phyloP scores from a whole-genome alignment of 192 early-diverging fungal species.

The Backusella morwellensis region DNA sequence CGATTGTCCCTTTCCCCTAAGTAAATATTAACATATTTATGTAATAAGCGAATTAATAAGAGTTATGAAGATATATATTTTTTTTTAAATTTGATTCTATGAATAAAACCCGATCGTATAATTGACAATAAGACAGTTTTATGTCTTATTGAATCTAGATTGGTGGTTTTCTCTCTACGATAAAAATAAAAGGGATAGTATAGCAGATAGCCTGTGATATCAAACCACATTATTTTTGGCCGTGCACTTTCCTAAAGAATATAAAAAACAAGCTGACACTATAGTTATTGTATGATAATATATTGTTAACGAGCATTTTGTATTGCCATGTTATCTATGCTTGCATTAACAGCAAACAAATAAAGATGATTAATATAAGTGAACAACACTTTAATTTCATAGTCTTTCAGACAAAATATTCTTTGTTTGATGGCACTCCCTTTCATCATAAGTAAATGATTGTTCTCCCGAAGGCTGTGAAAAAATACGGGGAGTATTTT shows the following conservation, averaged over 20 bases:
- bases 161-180: neutral
- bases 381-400: neutral
- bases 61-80: neutral
- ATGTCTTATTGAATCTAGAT: neutral
- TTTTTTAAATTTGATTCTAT: neutral
- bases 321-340: neutral
- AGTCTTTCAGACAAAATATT: neutral
- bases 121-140: neutral
- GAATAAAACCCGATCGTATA: neutral
- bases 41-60: neutral
- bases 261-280: neutral
- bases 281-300: neutral
- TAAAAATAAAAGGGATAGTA: neutral
- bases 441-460: neutral
- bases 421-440: neutral
- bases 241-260: constrained; percentile 1
- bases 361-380: neutral
- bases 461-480: neutral
- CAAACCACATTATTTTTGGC: neutral
- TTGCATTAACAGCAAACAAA: neutral
- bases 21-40: constrained; percentile 2
- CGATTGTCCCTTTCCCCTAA: neutral
- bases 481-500: neutral
- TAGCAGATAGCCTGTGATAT: neutral
- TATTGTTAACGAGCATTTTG: neutral